A percentile compares a stretch with the other conserved stretches of the same genome.
These are phyloP conservation scores for Pleurotus cornucopiae DNA, from an alignment of 768 basidiomycete species.

Conservation along the genomic window DNA sequence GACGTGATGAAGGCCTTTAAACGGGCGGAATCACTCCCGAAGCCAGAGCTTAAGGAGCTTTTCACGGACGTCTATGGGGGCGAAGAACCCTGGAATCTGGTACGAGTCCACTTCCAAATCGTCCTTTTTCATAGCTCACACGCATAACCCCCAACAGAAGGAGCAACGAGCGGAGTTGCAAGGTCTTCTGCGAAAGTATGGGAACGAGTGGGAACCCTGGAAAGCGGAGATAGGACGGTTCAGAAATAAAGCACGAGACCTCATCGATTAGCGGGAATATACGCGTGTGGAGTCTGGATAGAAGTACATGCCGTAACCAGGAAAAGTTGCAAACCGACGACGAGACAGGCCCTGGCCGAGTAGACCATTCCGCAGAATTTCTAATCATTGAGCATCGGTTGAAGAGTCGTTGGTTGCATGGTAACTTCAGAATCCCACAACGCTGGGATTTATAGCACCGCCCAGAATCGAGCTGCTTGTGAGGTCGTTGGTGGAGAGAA, in stretches of 20 bases:
- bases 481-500: too few species aligned
- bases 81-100: constrained; percentile 80
- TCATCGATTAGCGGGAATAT: constrained; percentile 22
- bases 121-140: neutral
- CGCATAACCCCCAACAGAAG: constrained; percentile 37
- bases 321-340: too few species aligned
- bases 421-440: too few species aligned
- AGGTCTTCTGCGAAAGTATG: constrained; percentile 77
- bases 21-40: constrained; percentile 66
- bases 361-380: too few species aligned
- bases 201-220: constrained; percentile 86
- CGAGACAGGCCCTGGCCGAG: too few species aligned
- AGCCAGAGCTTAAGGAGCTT: constrained; percentile 69
- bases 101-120: constrained; percentile 33
- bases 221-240: constrained; percentile 72
- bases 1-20: constrained; percentile 79
- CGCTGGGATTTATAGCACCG: too few species aligned
- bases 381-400: too few species aligned
- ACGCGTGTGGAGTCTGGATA: too few species aligned
- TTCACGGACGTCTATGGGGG: constrained; percentile 89
- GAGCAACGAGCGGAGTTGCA: constrained; percentile 83
- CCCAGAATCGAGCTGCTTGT: too few species aligned
- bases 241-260: constrained; percentile 65
- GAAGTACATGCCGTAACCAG: too few species aligned
- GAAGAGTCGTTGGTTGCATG: too few species aligned